Evolutionary conservation across 2,329 filamentous ascomycete genomes (phyloP).

Genomic region (Diplodia sapinea): DNA sequence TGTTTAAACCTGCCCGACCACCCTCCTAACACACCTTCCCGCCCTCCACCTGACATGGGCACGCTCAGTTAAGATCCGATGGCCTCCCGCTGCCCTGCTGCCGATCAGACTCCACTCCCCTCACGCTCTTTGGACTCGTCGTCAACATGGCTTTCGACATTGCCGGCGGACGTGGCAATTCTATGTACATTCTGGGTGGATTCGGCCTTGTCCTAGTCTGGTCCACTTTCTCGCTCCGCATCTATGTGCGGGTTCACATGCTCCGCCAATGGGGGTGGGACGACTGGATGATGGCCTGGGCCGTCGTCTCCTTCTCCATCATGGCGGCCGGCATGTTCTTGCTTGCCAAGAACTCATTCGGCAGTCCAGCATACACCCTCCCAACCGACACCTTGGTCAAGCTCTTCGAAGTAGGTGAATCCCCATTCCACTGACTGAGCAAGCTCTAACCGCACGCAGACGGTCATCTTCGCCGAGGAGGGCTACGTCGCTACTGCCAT

Average conservation of each 20-base stretch:
- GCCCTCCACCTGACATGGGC: not conserved
- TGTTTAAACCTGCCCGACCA: not conserved
- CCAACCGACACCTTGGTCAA: not conserved
- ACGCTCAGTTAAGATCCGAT: constrained; percentile 9
- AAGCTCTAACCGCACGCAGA: not conserved
- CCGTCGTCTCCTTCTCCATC: constrained; percentile 5
- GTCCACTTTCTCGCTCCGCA: constrained; percentile 12
- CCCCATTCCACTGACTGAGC: no score
- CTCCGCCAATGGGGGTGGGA: constrained; percentile 6
- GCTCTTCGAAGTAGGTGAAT: not conserved
- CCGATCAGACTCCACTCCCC: not conserved
- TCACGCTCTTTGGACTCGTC: not conserved
- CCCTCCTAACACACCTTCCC: not conserved
- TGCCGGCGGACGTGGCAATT: constrained; percentile 22
- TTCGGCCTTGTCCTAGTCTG: constrained; percentile 25
- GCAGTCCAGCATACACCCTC: constrained; percentile 1
- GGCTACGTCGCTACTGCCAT: constrained; percentile 24
- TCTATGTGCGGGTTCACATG: constrained; percentile 8
- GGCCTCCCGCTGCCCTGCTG: not conserved
- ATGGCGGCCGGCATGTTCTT: constrained; percentile 16
- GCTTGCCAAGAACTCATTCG: constrained; percentile 18
- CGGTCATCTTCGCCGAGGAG: constrained; percentile 4
- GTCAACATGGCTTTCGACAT: constrained; percentile 18
- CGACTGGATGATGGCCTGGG: constrained; percentile 18
- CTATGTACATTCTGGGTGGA: constrained; percentile 22